Evolutionary conservation across 2,329 filamentous ascomycete species (phyloP).

Genomic region (Colletotrichum theobromicola): DNA sequence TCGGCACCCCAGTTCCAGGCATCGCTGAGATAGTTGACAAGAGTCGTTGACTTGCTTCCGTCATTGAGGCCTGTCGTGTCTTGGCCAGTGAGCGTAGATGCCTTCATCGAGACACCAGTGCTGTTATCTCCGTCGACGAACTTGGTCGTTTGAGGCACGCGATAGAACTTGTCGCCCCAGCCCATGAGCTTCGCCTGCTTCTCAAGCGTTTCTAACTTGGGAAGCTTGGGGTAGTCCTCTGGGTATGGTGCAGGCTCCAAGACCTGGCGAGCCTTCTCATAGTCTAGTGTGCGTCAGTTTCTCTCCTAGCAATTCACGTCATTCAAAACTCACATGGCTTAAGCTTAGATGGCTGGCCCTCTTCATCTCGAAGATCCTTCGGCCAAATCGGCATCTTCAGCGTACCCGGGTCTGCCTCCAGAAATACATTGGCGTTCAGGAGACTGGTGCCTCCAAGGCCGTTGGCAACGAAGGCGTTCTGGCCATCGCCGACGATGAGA

Average conservation of each 20-base stretch:
- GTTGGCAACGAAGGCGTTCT: slow-evolving; percentile 45
- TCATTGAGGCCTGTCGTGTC: slow-evolving; percentile 71
- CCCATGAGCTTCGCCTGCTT: slow-evolving; percentile 60
- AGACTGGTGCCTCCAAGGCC: slow-evolving; percentile 69
- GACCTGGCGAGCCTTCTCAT: slow-evolving; percentile 57
- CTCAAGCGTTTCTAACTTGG: slow-evolving; percentile 63
- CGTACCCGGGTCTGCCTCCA: slow-evolving; percentile 61
- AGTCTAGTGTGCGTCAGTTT: slow-evolving; percentile 48
- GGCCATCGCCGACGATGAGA: slow-evolving; percentile 46
- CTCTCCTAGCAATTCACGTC: background rate
- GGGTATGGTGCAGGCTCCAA: slow-evolving; percentile 66
- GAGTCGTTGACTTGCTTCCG: slow-evolving; percentile 69
- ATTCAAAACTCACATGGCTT: slow-evolving; percentile 50
- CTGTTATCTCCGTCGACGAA: slow-evolving; percentile 66
- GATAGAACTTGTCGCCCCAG: slow-evolving; percentile 57
- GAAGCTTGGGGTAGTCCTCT: slow-evolving; percentile 57
- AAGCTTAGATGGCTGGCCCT: too few species aligned
- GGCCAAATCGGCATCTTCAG: slow-evolving; percentile 64
- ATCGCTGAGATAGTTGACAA: slow-evolving; percentile 71
- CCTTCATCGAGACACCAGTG: slow-evolving; percentile 67
- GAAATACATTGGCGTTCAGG: slow-evolving; percentile 71
- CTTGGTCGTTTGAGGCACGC: slow-evolving; percentile 65
- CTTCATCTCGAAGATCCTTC: slow-evolving; percentile 53
- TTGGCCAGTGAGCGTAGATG: slow-evolving; percentile 64
- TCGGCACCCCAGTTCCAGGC: slow-evolving; percentile 77